Evolutionary conservation across 1,284 basidiomycete species (phyloP).

Genomic region (Somion occarium): DNA sequence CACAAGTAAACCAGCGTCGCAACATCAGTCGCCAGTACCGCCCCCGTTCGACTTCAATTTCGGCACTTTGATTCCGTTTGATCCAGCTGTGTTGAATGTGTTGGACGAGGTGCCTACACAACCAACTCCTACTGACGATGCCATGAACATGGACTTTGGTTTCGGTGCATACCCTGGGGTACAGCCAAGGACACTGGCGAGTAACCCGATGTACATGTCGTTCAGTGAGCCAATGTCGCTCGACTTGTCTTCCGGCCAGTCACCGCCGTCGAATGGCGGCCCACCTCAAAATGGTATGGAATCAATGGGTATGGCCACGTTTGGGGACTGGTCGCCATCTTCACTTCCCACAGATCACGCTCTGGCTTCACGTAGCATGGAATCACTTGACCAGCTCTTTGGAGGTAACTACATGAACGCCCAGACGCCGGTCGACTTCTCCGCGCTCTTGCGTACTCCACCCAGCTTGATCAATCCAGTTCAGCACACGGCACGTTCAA

Average conservation of each 20-base stretch:
- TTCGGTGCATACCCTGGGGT: conserved; percentile 28
- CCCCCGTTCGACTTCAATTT: conserved; percentile 48
- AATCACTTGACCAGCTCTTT: conserved; percentile 53
- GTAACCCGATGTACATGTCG: conserved; percentile 77
- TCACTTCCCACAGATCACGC: conserved; percentile 8
- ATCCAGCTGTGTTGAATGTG: conserved; percentile 54
- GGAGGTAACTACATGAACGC: conserved; percentile 44
- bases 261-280: conserved; percentile 3
- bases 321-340: conserved; percentile 27
- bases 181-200: conserved; percentile 70
- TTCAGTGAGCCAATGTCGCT: conserved; percentile 55
- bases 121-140: conserved; percentile 43
- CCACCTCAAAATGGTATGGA: conserved; percentile 8
- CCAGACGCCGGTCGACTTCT: conserved; percentile 40
- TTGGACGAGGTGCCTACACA: conserved; percentile 42
- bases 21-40: conserved; percentile 11
- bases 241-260: conserved; percentile 15
- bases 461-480: conserved; percentile 52
- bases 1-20: conserved; percentile 22
- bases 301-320: conserved; percentile 13
- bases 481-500: conserved; percentile 30
- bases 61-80: conserved; percentile 60
- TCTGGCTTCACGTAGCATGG: conserved; percentile 11
- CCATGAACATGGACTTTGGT: conserved; percentile 61
- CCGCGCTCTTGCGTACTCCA: conserved; percentile 37